Percentiles rank a stretch among this genome's conserved stretches.
Conservation (phyloP, 768 basidiomycete species). For the Rhodosporidiobolus odoratus region DNA sequence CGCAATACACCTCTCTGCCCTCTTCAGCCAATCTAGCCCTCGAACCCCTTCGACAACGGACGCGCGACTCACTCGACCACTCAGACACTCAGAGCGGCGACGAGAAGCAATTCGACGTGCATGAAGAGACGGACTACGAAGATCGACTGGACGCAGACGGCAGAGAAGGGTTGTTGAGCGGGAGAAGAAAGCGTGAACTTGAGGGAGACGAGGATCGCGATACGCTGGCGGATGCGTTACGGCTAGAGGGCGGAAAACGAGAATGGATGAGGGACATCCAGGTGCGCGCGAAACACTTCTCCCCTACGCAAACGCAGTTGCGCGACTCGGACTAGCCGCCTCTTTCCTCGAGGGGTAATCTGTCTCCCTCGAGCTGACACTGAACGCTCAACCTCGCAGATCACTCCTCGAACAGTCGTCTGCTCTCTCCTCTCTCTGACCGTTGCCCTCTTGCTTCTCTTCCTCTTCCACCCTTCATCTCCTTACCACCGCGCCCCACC, state of each 20-base stretch:
- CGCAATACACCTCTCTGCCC: too few species aligned
- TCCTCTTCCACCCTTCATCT: constrained; percentile 29
- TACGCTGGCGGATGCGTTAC: background rate
- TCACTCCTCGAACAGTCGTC: constrained; percentile 10
- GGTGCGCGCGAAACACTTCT: background rate
- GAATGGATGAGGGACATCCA: background rate
- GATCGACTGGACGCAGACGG: background rate
- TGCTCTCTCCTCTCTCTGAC: constrained; percentile 11
- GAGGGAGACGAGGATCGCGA: background rate
- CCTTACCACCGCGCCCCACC: background rate
- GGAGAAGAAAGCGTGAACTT: background rate
- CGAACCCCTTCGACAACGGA: too few species aligned
- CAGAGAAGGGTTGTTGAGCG: background rate
- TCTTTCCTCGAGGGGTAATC: background rate
- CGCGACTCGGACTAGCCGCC: background rate
- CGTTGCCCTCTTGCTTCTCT: constrained; percentile 13
- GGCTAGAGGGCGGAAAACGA: background rate
- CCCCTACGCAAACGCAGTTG: too few species aligned
- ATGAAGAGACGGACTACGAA: background rate
- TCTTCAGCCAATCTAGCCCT: too few species aligned
- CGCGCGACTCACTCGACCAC: too few species aligned
- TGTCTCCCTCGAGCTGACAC: background rate
- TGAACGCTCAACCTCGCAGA: background rate
- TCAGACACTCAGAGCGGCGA: too few species aligned
- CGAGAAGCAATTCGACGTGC: background rate